Evolutionary conservation across 352 stramenopile species (phyloP).

Genomic region (Phytophthora foliorum): DNA sequence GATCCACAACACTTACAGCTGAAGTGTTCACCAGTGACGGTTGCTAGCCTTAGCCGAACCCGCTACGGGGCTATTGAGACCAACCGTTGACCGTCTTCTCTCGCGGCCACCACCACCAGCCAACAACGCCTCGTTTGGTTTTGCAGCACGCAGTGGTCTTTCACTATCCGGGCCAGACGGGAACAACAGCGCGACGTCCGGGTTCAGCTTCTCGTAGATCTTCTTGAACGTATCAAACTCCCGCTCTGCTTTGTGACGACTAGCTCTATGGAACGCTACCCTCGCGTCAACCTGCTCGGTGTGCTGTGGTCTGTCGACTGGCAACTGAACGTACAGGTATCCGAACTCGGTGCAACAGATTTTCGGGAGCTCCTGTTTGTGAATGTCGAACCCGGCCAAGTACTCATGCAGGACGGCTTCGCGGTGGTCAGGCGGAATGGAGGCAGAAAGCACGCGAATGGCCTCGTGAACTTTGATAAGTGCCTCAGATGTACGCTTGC

Average conservation of each 20-base stretch:
- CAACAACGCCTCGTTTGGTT: slow-evolving; percentile 36
- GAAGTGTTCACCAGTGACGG: too few species aligned
- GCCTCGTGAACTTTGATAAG: slow-evolving; percentile 51
- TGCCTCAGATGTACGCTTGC: slow-evolving; percentile 26
- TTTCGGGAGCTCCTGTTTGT: slow-evolving; percentile 26
- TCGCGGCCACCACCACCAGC: slow-evolving; percentile 19
- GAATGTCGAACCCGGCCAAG: slow-evolving; percentile 22
- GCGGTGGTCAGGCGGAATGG: slow-evolving; percentile 38
- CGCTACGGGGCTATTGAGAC: slow-evolving; percentile 13
- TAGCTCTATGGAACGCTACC: slow-evolving; percentile 13
- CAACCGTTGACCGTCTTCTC: slow-evolving; percentile 23
- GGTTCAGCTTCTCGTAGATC: slow-evolving; percentile 35
- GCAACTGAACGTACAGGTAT: slow-evolving; percentile 46
- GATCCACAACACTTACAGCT: too few species aligned
- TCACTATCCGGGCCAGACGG: slow-evolving; percentile 10
- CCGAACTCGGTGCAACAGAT: slow-evolving; percentile 39
- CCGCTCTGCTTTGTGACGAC: slow-evolving; percentile 27
- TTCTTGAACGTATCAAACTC: slow-evolving; percentile 35
- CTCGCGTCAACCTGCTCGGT: slow-evolving; percentile 18
- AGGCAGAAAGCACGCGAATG: slow-evolving; percentile 42
- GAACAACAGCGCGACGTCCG: slow-evolving; percentile 13
- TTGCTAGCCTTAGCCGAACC: background rate
- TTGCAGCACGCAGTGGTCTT: slow-evolving; percentile 27
- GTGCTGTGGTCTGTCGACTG: slow-evolving; percentile 29
- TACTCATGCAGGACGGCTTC: slow-evolving; percentile 39